These are phyloP conservation scores for Bacidia rubella DNA, from an alignment of 495 filamentous ascomycete species.

Conservation along the genomic window DNA sequence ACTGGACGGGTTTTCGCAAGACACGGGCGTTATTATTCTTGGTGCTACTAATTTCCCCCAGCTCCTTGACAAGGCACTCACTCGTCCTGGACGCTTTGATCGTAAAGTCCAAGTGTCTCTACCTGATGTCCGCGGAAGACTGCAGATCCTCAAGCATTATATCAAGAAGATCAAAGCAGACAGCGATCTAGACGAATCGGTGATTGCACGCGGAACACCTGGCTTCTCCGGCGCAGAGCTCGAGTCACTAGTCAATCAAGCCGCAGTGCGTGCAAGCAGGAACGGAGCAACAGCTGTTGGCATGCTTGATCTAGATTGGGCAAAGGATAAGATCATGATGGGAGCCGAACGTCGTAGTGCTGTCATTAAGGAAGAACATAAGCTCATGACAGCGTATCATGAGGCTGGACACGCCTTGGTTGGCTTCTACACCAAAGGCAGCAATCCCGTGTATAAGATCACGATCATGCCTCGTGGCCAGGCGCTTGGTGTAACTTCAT, in stretches of 20 bases:
- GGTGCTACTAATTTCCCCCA: slow-evolving; percentile 94
- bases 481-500: slow-evolving; percentile 70
- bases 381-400: slow-evolving; percentile 85
- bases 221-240: slow-evolving; percentile 92
- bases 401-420: slow-evolving; percentile 93
- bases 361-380: slow-evolving; percentile 79
- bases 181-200: slow-evolving; percentile 64
- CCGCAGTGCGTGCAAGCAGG: slow-evolving; percentile 80
- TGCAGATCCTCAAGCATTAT: slow-evolving; percentile 84
- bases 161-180: slow-evolving; percentile 71
- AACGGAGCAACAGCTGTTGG: slow-evolving; percentile 57
- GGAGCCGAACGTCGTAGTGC: slow-evolving; percentile 79
- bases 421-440: slow-evolving; percentile 58
- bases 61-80: slow-evolving; percentile 84
- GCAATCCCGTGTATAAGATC: slow-evolving; percentile 80
- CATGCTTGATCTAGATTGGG: slow-evolving; percentile 83
- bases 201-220: slow-evolving; percentile 73
- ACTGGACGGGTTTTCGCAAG: slow-evolving; percentile 90
- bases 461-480: slow-evolving; percentile 88
- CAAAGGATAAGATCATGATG: slow-evolving; percentile 97
- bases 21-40: slow-evolving; percentile 84
- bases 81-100: slow-evolving; percentile 89
- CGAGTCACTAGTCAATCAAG: slow-evolving; percentile 93
- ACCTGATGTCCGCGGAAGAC: slow-evolving; percentile 87
- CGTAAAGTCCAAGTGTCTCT: slow-evolving; percentile 77